Evolutionary conservation across 2,329 filamentous ascomycete species (phyloP).

Genomic region (Colletotrichum sp.): DNA sequence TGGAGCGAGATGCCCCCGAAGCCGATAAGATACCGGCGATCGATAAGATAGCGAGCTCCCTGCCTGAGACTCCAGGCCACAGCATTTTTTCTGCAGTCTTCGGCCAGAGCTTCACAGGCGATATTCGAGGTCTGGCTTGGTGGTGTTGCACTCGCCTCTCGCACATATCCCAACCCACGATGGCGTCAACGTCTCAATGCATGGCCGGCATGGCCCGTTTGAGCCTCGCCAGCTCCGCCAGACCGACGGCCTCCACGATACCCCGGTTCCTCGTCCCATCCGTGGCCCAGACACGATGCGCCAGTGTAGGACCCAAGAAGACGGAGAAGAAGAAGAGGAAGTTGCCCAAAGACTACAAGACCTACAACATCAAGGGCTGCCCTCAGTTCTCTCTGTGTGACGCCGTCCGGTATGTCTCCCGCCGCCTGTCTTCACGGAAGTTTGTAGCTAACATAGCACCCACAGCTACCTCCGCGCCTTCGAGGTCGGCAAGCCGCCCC

Average conservation of each 20-base stretch:
- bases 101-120: conserved; percentile 11
- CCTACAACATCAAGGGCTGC: conserved; percentile 67
- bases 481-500: conserved; percentile 83
- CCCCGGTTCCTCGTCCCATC: conserved; percentile 56
- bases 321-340: conserved; percentile 60
- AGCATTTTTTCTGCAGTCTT: conserved; percentile 16
- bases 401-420: conserved; percentile 77
- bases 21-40: neutral
- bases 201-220: conserved; percentile 60
- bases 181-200: conserved; percentile 59
- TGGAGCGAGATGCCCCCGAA: neutral
- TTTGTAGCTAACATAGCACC: neutral
- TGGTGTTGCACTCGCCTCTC: neutral
- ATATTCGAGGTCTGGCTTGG: neutral
- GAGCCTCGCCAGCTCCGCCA: conserved; percentile 44
- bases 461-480: conserved; percentile 85
- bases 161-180: conserved; percentile 34
- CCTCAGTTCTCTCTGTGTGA: conserved; percentile 82
- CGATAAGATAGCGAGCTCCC: neutral
- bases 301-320: conserved; percentile 52
- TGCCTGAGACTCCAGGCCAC: conserved; percentile 2
- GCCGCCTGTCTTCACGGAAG: neutral
- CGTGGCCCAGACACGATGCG: conserved; percentile 49
- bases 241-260: conserved; percentile 49
- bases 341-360: conserved; percentile 68